Evolutionary conservation across 192 early-diverging fungal genomes (phyloP).

Genomic region (Chytriomyces sp.): DNA sequence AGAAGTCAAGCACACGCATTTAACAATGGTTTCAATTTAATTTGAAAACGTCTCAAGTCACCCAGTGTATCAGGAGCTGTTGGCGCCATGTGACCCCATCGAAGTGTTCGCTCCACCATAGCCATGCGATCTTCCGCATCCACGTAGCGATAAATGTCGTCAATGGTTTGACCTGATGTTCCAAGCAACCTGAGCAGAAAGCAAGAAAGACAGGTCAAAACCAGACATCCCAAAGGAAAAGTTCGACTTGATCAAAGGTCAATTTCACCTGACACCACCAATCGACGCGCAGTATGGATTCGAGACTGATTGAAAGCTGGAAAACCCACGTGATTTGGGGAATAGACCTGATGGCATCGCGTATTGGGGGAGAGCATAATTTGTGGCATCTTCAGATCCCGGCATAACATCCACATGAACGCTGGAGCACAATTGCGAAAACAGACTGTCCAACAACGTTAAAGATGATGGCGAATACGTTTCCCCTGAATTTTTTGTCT

Average conservation of each 20-base stretch:
- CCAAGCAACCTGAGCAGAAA: conserved; percentile 68
- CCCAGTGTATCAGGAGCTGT: conserved; percentile 94
- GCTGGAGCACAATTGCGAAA: conserved; percentile 67
- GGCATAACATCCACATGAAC: conserved; percentile 82
- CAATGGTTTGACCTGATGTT: conserved; percentile 85
- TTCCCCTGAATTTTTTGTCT: conserved; percentile 26
- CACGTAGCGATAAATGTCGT: conserved; percentile 81
- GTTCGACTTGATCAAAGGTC: neutral
- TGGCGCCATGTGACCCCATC: conserved; percentile 90
- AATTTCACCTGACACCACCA: conserved; percentile 63
- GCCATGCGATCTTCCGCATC: conserved; percentile 61
- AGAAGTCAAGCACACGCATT: neutral
- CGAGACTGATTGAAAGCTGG: conserved; percentile 71
- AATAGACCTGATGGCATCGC: conserved; percentile 79
- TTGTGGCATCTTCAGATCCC: conserved; percentile 79
- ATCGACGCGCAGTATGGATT: conserved; percentile 81
- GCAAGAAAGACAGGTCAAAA: neutral
- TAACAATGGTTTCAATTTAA: neutral
- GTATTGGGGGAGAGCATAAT: conserved; percentile 83
- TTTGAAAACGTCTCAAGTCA: conserved; percentile 41
- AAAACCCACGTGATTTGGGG: conserved; percentile 58
- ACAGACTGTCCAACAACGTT: conserved; percentile 68
- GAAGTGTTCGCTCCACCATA: conserved; percentile 73
- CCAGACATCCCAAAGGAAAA: too few species aligned
- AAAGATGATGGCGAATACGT: conserved; percentile 20